phyloP scores from a whole-genome alignment of 768 basidiomycete species.

The Crepidotus variabilis region DNA sequence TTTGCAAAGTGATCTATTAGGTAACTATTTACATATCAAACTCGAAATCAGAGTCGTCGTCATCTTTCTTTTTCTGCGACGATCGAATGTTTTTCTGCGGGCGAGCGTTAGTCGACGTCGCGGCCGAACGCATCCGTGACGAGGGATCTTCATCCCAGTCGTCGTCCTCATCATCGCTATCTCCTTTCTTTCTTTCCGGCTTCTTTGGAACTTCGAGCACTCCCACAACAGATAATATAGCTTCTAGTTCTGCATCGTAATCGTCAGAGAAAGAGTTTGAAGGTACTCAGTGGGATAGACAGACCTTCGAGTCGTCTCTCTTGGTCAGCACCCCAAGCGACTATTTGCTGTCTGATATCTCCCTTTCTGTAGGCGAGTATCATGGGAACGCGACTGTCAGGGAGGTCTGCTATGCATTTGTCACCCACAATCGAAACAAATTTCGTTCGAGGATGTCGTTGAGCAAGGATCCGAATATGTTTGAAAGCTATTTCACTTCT shows the following conservation, averaged over 20 bases:
- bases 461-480: slow-evolving; percentile 70
- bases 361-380: slow-evolving; percentile 90
- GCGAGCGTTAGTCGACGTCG: slow-evolving; percentile 50
- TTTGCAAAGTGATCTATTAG: too few species aligned
- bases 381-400: slow-evolving; percentile 88
- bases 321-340: slow-evolving; percentile 79
- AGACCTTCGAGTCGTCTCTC: slow-evolving; percentile 77
- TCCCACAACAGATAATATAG: slow-evolving; percentile 58
- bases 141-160: slow-evolving; percentile 45
- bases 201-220: slow-evolving; percentile 59
- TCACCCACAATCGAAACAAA: slow-evolving; percentile 94
- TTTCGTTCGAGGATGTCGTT: slow-evolving; percentile 86
- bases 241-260: slow-evolving; percentile 58
- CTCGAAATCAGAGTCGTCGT: slow-evolving; percentile 76
- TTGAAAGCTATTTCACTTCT: slow-evolving; percentile 73
- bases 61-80: slow-evolving; percentile 28
- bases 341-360: slow-evolving; percentile 82
- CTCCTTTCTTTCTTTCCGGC: slow-evolving; percentile 25
- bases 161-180: slow-evolving; percentile 36
- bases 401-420: slow-evolving; percentile 95
- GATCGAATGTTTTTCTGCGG: slow-evolving; percentile 53
- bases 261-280: slow-evolving; percentile 3
- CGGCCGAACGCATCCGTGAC: slow-evolving; percentile 53
- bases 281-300: not conserved
- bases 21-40: slow-evolving; percentile 52